These are phyloP conservation scores for Astrothelium subdiscretum DNA, from an alignment of 495 filamentous ascomycete species.

Conservation along the genomic window DNA sequence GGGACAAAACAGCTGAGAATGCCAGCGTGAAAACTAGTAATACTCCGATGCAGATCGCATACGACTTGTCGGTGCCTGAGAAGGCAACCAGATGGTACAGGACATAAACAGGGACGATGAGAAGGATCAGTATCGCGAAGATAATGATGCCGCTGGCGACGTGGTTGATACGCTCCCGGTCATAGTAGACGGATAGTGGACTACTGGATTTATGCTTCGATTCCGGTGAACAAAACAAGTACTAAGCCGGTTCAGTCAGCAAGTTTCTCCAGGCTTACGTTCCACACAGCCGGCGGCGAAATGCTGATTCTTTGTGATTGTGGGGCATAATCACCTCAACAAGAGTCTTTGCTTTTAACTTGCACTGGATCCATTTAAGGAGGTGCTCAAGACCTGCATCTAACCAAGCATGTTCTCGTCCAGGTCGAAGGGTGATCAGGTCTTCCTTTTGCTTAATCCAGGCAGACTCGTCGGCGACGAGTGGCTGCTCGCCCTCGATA, in stretches of 20 bases:
- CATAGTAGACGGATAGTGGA: slow-evolving; percentile 7
- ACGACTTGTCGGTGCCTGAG: neutral
- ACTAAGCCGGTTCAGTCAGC: neutral
- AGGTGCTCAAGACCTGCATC: slow-evolving; percentile 14
- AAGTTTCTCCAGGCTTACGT: neutral
- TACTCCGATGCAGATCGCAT: slow-evolving; percentile 14
- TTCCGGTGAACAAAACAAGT: slow-evolving; percentile 10
- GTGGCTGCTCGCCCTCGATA: slow-evolving; percentile 9
- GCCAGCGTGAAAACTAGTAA: slow-evolving; percentile 23
- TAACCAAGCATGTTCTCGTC: slow-evolving; percentile 18
- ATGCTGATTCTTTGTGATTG: neutral
- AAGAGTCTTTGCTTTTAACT: neutral
- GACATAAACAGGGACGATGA: slow-evolving; percentile 21
- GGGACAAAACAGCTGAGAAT: slow-evolving; percentile 20
- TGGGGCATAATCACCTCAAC: slow-evolving; percentile 7
- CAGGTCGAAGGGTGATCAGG: slow-evolving; percentile 16
- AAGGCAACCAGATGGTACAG: slow-evolving; percentile 12
- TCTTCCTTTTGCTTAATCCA: slow-evolving; percentile 18
- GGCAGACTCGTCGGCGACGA: slow-evolving; percentile 8
- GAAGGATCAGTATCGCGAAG: slow-evolving; percentile 14
- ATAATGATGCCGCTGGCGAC: slow-evolving; percentile 15
- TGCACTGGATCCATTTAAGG: neutral
- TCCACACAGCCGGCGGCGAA: neutral
- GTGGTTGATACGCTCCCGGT: slow-evolving; percentile 7
- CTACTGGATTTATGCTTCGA: neutral